Evolutionary conservation across 805 yeast species (phyloP).

Genomic region (Metschnikowia corniflorae): DNA sequence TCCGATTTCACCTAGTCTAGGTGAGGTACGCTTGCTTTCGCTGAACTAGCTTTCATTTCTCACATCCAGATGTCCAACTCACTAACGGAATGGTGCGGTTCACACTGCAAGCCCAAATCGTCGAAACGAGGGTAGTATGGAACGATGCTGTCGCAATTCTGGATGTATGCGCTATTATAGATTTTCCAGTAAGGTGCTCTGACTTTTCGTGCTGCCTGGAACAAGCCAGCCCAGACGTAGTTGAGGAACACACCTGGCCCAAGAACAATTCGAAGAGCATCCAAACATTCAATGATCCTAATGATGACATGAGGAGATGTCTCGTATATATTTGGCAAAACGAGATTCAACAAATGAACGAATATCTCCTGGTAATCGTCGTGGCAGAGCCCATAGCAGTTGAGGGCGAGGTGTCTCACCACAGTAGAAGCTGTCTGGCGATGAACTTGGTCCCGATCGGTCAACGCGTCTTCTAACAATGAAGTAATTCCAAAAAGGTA

Average conservation of each 20-base stretch:
- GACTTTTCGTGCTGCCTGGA: slow-evolving; percentile 90
- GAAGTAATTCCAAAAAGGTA: slow-evolving; percentile 80
- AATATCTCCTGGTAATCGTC: slow-evolving; percentile 66
- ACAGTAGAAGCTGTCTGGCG: slow-evolving; percentile 94
- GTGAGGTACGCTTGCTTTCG: too few relatives aligned
- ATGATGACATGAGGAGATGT: slow-evolving; percentile 93
- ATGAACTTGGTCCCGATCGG: slow-evolving; percentile 87
- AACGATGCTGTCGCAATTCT: slow-evolving; percentile 68
- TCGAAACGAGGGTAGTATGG: slow-evolving; percentile 75
- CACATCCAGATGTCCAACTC: slow-evolving; percentile 48
- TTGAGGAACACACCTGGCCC: slow-evolving; percentile 76
- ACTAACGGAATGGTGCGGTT: slow-evolving; percentile 32
- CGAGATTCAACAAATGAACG: slow-evolving; percentile 72
- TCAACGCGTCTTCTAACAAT: slow-evolving; percentile 80
- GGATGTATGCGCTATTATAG: slow-evolving; percentile 73
- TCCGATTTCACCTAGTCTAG: slow-evolving; percentile 10
- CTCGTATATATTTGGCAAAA: slow-evolving; percentile 88
- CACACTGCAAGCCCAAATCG: slow-evolving; percentile 14
- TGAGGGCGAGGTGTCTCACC: slow-evolving; percentile 74
- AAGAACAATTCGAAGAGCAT: slow-evolving; percentile 62
- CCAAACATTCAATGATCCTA: slow-evolving; percentile 77
- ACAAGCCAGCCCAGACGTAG: slow-evolving; percentile 83
- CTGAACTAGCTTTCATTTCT: neutral
- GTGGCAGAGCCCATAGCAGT: slow-evolving; percentile 68
- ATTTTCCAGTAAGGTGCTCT: slow-evolving; percentile 82